Evolutionary conservation across 768 basidiomycete species (phyloP).

Genomic region (Phlegmacium glaucopus): DNA sequence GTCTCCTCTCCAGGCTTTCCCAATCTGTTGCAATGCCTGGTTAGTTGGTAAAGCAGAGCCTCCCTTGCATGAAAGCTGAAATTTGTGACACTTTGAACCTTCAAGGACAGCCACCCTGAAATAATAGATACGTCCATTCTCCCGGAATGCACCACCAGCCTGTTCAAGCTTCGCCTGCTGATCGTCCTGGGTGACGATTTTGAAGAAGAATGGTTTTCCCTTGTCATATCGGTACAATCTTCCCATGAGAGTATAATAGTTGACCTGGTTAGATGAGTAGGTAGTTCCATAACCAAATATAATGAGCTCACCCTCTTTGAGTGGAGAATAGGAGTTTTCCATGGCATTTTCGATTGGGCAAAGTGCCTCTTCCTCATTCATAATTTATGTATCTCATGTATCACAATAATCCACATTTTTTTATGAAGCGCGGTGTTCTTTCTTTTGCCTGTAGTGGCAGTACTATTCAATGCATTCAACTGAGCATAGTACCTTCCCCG

Average conservation of each 20-base stretch:
- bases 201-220: slow-evolving; percentile 1
- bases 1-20: slow-evolving; percentile 2
- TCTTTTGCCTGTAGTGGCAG: too few species aligned
- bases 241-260: slow-evolving; percentile 1
- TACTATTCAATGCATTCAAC: too few species aligned
- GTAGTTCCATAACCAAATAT: not conserved
- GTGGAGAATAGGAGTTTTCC: not conserved
- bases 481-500: too few species aligned
- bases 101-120: slow-evolving; percentile 2
- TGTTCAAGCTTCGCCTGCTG: slow-evolving; percentile 1
- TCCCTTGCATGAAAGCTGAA: slow-evolving; percentile 8
- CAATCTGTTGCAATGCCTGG: slow-evolving; percentile 1
- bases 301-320: not conserved
- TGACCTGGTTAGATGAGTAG: not conserved
- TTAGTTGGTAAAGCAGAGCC: slow-evolving; percentile 1
- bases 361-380: too few species aligned
- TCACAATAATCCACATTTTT: too few species aligned
- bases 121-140: slow-evolving; percentile 4
- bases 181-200: slow-evolving; percentile 4
- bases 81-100: slow-evolving; percentile 2
- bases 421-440: too few species aligned
- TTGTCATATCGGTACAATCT: slow-evolving; percentile 4
- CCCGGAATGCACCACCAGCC: slow-evolving; percentile 3
- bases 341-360: not conserved
- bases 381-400: too few species aligned